These are phyloP conservation scores for Schizophyllum amplum DNA, from an alignment of 1,284 basidiomycete genomes.

Conservation along the genomic window DNA sequence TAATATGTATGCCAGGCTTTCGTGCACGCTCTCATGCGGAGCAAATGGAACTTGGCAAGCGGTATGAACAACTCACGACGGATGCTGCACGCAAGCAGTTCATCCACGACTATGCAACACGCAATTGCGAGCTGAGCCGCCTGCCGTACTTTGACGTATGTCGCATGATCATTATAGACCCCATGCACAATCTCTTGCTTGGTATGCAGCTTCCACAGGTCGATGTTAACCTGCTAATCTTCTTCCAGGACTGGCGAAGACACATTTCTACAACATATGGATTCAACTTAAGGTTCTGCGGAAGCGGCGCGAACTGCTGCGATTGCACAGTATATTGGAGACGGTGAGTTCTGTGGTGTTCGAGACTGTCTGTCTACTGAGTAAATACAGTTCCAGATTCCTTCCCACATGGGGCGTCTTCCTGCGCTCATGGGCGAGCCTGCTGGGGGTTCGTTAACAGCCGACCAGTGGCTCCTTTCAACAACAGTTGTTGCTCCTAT, in stretches of 20 bases:
- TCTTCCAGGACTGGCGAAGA: constrained; percentile 23
- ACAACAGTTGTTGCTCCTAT: constrained; percentile 21
- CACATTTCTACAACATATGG: constrained; percentile 26
- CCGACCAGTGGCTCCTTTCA: constrained; percentile 25
- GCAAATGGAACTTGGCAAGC: constrained; percentile 1
- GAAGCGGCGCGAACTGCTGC: constrained; percentile 16
- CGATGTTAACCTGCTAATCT: too few species aligned
- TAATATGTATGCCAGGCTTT: constrained; percentile 3
- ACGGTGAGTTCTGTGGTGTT: not conserved
- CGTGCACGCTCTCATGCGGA: not conserved
- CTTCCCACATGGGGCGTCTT: constrained; percentile 17
- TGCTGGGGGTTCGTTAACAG: constrained; percentile 26
- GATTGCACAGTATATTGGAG: constrained; percentile 18
- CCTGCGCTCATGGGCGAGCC: constrained; percentile 23
- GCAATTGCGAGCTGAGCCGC: constrained; percentile 17
- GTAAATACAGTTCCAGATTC: constrained; percentile 17
- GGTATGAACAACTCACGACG: constrained; percentile 6
- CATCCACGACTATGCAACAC: constrained; percentile 8
- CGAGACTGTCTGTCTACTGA: too few species aligned
- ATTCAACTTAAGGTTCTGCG: constrained; percentile 19
- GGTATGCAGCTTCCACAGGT: constrained; percentile 9
- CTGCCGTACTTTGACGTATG: constrained; percentile 22
- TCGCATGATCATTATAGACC: constrained; percentile 20
- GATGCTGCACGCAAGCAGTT: constrained; percentile 13
- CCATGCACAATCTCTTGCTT: constrained; percentile 23